Conservation (phyloP, 2,329 filamentous ascomycete genomes). For the Colletotrichum cordylinicola region DNA sequence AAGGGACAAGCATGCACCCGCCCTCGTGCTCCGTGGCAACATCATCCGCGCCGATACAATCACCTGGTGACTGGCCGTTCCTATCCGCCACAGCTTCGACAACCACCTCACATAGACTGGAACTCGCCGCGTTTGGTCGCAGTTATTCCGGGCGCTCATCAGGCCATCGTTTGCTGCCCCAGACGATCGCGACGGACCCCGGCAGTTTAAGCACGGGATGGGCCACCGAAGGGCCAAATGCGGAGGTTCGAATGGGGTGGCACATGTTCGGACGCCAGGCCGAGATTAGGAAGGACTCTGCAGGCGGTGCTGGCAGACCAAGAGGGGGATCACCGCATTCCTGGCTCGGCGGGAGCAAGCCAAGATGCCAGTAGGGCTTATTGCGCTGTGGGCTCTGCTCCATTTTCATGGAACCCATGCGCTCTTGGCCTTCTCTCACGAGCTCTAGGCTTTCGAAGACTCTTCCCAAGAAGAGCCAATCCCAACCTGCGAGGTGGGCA, state of each 20-base stretch:
- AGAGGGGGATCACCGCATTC: constrained; percentile 9
- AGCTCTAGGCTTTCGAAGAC: constrained; percentile 13
- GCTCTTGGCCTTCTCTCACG: constrained; percentile 7
- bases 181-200: constrained; percentile 5
- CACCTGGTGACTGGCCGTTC: background rate
- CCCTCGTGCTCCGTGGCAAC: background rate
- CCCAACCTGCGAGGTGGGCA: background rate
- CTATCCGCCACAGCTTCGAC: background rate
- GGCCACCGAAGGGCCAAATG: constrained; percentile 4
- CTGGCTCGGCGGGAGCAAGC: constrained; percentile 7
- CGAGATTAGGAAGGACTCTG: constrained; percentile 15
- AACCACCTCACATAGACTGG: background rate
- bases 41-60: background rate
- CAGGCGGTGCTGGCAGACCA: constrained; percentile 3
- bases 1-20: background rate
- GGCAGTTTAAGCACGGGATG: background rate
- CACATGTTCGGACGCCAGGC: constrained; percentile 11
- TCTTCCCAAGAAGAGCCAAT: background rate
- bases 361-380: constrained; percentile 14
- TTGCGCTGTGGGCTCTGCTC: constrained; percentile 9
- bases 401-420: constrained; percentile 11
- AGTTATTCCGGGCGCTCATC: background rate
- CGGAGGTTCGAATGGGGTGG: constrained; percentile 16
- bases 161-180: constrained; percentile 3
- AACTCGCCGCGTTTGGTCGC: constrained; percentile 1